phyloP scores from a whole-genome alignment of 2,329 filamentous ascomycete species.

The Neocucurbitaria cava region DNA sequence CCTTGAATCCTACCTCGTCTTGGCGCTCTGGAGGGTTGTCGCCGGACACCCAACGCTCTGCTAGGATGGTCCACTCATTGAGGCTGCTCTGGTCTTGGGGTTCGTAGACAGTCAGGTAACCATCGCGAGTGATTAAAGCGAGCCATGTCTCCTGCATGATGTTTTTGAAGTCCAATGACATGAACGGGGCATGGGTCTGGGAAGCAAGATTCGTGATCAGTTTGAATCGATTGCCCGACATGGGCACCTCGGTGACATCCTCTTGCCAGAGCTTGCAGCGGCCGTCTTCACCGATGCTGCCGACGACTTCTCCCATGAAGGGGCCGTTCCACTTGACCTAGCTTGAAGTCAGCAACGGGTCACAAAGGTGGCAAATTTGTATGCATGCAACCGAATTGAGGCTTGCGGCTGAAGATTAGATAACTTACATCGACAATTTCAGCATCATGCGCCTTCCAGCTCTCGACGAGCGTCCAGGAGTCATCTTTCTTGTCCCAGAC shows the following conservation, averaged over 20 bases:
- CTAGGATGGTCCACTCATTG: slow-evolving; percentile 75
- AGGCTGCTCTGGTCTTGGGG: slow-evolving; percentile 85
- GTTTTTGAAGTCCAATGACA: slow-evolving; percentile 86
- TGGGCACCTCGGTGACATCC: slow-evolving; percentile 78
- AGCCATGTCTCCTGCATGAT: slow-evolving; percentile 85
- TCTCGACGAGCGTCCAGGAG: slow-evolving; percentile 82
- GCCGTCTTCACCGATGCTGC: slow-evolving; percentile 87
- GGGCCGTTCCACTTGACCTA: slow-evolving; percentile 94
- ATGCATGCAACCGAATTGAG: slow-evolving; percentile 27
- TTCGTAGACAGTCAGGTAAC: slow-evolving; percentile 79
- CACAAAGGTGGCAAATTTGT: slow-evolving; percentile 20
- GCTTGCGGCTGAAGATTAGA: slow-evolving; percentile 22
- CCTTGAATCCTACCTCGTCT: slow-evolving; percentile 85
- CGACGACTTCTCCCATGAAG: slow-evolving; percentile 86
- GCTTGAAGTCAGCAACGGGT: slow-evolving; percentile 25
- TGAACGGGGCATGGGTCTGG: slow-evolving; percentile 73
- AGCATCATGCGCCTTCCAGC: slow-evolving; percentile 87
- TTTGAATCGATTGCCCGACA: slow-evolving; percentile 80
- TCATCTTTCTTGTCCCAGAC: slow-evolving; percentile 84
- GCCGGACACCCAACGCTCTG: slow-evolving; percentile 76
- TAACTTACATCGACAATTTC: slow-evolving; percentile 81
- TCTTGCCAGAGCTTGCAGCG: slow-evolving; percentile 93
- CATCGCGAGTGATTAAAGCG: slow-evolving; percentile 83
- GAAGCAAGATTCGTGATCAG: slow-evolving; percentile 67
- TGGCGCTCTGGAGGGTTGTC: slow-evolving; percentile 70